Evolutionary conservation across 1,284 basidiomycete genomes (phyloP).

Genomic region (Malassezia vespertilionis): DNA sequence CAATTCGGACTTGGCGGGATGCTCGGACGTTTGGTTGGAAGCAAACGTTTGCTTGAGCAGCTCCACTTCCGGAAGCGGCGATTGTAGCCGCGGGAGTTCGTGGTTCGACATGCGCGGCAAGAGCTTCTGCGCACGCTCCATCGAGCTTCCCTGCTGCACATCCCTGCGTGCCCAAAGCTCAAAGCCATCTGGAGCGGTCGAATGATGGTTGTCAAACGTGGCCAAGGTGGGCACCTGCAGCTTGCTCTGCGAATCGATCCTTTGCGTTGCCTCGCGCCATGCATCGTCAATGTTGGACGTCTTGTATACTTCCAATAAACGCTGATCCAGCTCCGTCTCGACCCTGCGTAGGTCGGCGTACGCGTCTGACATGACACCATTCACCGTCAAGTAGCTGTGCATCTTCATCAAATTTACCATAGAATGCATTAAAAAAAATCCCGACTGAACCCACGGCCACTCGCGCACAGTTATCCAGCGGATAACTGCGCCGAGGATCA

Average conservation of each 20-base stretch:
- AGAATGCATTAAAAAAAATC: conserved; percentile 83
- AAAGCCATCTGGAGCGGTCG: not conserved
- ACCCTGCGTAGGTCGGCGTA: conserved; percentile 22
- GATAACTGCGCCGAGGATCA: conserved; percentile 32
- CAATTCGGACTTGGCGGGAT: not conserved
- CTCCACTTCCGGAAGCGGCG: conserved; percentile 8
- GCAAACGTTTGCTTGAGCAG: not conserved
- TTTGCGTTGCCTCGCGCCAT: conserved; percentile 16
- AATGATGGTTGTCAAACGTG: not conserved
- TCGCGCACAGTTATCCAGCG: conserved; percentile 49
- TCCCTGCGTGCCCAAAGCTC: not conserved
- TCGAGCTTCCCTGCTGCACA: conserved; percentile 8
- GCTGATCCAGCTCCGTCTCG: conserved; percentile 33
- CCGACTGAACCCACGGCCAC: conserved; percentile 97
- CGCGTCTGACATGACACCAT: conserved; percentile 63
- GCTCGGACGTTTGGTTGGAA: not conserved
- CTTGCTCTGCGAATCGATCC: conserved; percentile 1
- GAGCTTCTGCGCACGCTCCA: conserved; percentile 2
- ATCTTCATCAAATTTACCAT: conserved; percentile 88
- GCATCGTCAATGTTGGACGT: conserved; percentile 21
- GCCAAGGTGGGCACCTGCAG: not conserved
- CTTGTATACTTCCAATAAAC: conserved; percentile 17
- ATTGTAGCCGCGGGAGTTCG: conserved; percentile 3
- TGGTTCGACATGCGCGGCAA: not conserved
- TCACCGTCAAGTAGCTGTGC: conserved; percentile 84